These are phyloP conservation scores for Pseudonitzschia delicatissima DNA, from an alignment of 108 stramenopile species.

Conservation along the genomic window DNA sequence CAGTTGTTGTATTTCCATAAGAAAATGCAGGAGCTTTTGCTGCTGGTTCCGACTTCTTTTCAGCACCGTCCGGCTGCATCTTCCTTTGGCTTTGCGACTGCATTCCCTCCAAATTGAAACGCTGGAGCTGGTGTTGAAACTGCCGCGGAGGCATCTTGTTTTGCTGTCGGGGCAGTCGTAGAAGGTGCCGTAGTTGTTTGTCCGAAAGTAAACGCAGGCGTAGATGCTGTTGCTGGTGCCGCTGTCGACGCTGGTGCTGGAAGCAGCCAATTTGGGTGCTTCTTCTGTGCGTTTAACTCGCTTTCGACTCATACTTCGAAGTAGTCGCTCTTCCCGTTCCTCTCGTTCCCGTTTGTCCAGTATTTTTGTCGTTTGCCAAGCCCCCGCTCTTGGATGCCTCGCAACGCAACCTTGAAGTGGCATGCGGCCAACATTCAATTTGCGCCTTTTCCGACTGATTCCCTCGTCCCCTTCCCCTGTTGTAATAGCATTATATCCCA, in stretches of 20 bases:
- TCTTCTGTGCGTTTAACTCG: conserved; percentile 1
- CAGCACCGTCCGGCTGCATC: not conserved
- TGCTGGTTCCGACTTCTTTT: not conserved
- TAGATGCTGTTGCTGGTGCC: not conserved
- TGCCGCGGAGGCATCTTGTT: not conserved
- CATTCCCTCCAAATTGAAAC: not conserved
- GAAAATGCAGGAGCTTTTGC: not conserved
- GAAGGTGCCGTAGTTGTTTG: not conserved
- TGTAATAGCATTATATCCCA: not conserved
- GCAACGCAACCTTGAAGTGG: not conserved
- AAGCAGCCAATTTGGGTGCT: not conserved
- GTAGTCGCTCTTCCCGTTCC: conserved; percentile 17
- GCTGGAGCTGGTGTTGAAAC: not conserved
- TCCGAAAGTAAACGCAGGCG: conserved; percentile 12
- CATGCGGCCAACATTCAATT: not conserved
- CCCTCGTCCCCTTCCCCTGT: not conserved
- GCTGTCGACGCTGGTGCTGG: not conserved
- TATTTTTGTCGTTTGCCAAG: not conserved
- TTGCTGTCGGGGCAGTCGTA: not conserved
- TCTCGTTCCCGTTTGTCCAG: conserved; percentile 19
- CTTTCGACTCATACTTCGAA: conserved; percentile 17
- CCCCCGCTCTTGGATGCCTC: not conserved
- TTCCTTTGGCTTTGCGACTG: not conserved
- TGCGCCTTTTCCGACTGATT: not conserved
- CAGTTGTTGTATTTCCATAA: not conserved